Conservation (phyloP, 2,329 filamentous ascomycete genomes). For the Neofusicoccum laricinum region DNA sequence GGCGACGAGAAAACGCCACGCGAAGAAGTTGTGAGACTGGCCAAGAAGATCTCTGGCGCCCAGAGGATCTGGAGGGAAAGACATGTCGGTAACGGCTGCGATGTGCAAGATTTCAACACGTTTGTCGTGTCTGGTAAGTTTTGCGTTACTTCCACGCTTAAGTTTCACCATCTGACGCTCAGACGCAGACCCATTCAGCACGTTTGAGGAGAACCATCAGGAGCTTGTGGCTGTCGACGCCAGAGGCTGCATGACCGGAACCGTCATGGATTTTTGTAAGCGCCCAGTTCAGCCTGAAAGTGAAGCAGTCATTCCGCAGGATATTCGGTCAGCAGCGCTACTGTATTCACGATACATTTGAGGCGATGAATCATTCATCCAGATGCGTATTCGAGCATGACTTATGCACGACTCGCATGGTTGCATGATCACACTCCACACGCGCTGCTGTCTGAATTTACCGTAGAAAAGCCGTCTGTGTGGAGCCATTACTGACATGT, state of each 20-base stretch:
- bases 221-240: slow-evolving; percentile 75
- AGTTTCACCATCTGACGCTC: slow-evolving; percentile 35
- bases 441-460: background rate
- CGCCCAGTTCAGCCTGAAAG: slow-evolving; percentile 13
- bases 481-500: background rate
- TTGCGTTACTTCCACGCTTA: slow-evolving; percentile 18
- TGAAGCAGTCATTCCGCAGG: background rate
- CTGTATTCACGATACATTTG: background rate
- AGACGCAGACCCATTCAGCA: slow-evolving; percentile 57
- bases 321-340: background rate
- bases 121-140: slow-evolving; percentile 66
- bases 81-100: slow-evolving; percentile 53
- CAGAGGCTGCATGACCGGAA: slow-evolving; percentile 67
- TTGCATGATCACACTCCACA: background rate
- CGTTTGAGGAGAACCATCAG: slow-evolving; percentile 68
- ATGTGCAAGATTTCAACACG: slow-evolving; percentile 72
- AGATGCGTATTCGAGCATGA: background rate
- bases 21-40: slow-evolving; percentile 63
- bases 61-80: slow-evolving; percentile 72
- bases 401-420: background rate
- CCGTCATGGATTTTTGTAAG: slow-evolving; percentile 78
- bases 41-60: slow-evolving; percentile 65
- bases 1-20: slow-evolving; percentile 65
- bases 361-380: background rate
- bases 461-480: background rate